phyloP scores from a whole-genome alignment of 2,329 filamentous ascomycete genomes.

The Epichloe bromicola region DNA sequence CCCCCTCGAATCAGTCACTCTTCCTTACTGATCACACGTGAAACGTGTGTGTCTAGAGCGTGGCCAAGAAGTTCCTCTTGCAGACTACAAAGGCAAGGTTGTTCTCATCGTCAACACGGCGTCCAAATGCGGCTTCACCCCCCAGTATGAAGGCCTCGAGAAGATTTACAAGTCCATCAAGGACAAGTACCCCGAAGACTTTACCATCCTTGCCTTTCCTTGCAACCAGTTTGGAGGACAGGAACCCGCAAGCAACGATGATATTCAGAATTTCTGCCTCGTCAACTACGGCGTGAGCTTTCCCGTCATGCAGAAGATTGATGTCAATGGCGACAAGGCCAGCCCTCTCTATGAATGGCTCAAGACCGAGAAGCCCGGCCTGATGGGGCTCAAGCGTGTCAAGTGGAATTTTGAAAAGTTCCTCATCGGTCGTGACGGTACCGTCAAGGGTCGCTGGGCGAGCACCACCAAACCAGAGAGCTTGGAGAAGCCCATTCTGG shows the following conservation, averaged over 20 bases:
- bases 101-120: conserved; percentile 95
- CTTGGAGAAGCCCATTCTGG: conserved; percentile 62
- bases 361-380: conserved; percentile 60
- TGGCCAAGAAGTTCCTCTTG: conserved; percentile 57
- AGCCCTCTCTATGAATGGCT: conserved; percentile 54
- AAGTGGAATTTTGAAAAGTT: conserved; percentile 99
- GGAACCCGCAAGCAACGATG: conserved; percentile 72
- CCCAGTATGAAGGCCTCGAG: conserved; percentile 90
- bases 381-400: conserved; percentile 77
- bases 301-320: conserved; percentile 80
- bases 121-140: conserved; percentile 97
- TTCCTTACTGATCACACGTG: conserved; percentile 8
- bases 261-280: conserved; percentile 77
- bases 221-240: conserved; percentile 96
- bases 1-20: neutral
- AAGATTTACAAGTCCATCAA: conserved; percentile 72
- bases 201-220: conserved; percentile 86
- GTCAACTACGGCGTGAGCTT: conserved; percentile 87
- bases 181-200: conserved; percentile 56
- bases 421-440: conserved; percentile 71
- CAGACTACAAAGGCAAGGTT: conserved; percentile 75
- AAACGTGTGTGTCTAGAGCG: conserved; percentile 20
- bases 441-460: conserved; percentile 76
- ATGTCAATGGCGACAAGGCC: conserved; percentile 80
- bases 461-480: conserved; percentile 76